Conservation (phyloP, 495 filamentous ascomycete genomes). For the Daldinia loculata region DNA sequence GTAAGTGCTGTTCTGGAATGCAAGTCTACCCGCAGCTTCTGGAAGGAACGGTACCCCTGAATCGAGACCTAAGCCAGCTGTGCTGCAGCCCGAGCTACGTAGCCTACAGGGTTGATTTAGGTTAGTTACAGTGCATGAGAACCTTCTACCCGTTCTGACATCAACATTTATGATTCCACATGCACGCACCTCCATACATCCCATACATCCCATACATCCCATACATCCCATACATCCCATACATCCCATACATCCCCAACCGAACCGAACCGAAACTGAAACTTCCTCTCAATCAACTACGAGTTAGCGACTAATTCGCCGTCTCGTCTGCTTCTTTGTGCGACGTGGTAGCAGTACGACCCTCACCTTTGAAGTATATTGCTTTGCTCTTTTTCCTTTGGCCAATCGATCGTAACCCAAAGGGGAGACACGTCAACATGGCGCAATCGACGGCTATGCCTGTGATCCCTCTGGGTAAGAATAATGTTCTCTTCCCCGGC, state of each 20-base stretch:
- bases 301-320: conserved; percentile 1
- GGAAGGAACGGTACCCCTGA: conserved; percentile 29
- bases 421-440: conserved; percentile 33
- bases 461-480: conserved; percentile 77
- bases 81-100: conserved; percentile 29
- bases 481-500: conserved; percentile 81
- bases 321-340: conserved; percentile 11
- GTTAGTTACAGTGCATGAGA: conserved; percentile 7
- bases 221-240: background rate
- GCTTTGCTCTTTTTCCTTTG: background rate
- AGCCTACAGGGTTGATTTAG: conserved; percentile 18
- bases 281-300: background rate
- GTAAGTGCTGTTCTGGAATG: conserved; percentile 14
- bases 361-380: background rate
- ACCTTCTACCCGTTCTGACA: conserved; percentile 24
- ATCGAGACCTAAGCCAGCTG: conserved; percentile 10
- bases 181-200: background rate
- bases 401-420: conserved; percentile 31
- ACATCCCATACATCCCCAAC: background rate
- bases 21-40: conserved; percentile 27
- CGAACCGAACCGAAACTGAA: background rate
- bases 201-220: background rate
- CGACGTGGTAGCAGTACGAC: conserved; percentile 13
- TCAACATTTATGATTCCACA: conserved; percentile 26
- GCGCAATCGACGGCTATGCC: conserved; percentile 63